Evolutionary conservation across 495 filamentous ascomycete species (phyloP).

Genomic region (Jackrogersella minutella): DNA sequence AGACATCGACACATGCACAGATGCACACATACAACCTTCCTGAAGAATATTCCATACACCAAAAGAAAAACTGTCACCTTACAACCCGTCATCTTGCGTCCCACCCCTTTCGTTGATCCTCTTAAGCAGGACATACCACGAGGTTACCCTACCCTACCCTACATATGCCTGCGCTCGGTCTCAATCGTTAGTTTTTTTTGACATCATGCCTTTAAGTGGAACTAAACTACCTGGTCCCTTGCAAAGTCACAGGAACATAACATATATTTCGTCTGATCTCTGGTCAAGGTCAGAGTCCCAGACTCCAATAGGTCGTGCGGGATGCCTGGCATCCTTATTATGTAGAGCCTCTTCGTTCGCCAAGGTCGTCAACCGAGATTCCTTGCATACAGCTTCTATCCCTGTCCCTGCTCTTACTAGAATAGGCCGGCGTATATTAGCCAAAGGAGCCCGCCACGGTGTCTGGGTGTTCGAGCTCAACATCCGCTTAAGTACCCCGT

Average conservation of each 20-base stretch:
- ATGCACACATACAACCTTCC: conserved; percentile 16
- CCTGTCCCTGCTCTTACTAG: conserved; percentile 31
- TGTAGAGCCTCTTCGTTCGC: conserved; percentile 41
- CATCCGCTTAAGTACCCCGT: conserved; percentile 11
- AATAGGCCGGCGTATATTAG: conserved; percentile 24
- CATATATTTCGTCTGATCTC: conserved; percentile 5
- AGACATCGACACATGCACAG: neutral
- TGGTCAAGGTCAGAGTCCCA: conserved; percentile 7
- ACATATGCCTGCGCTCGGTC: neutral
- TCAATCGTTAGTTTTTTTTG: neutral
- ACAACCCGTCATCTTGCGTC: conserved; percentile 14
- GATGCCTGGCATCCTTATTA: conserved; percentile 9
- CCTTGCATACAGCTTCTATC: conserved; percentile 34
- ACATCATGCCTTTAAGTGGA: conserved; percentile 14
- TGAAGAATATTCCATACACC: conserved; percentile 18
- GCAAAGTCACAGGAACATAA: neutral
- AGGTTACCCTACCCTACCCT: conserved; percentile 11
- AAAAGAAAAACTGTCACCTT: conserved; percentile 6
- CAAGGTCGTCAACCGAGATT: conserved; percentile 43
- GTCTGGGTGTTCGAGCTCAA: conserved; percentile 10
- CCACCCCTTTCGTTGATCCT: conserved; percentile 2
- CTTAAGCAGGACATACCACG: conserved; percentile 1
- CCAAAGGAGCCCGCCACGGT: neutral
- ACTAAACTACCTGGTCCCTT: neutral
- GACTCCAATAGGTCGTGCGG: conserved; percentile 31